These are phyloP conservation scores for Colletotrichum sp. DNA, from an alignment of 2,329 filamentous ascomycete species.

Conservation along the genomic window DNA sequence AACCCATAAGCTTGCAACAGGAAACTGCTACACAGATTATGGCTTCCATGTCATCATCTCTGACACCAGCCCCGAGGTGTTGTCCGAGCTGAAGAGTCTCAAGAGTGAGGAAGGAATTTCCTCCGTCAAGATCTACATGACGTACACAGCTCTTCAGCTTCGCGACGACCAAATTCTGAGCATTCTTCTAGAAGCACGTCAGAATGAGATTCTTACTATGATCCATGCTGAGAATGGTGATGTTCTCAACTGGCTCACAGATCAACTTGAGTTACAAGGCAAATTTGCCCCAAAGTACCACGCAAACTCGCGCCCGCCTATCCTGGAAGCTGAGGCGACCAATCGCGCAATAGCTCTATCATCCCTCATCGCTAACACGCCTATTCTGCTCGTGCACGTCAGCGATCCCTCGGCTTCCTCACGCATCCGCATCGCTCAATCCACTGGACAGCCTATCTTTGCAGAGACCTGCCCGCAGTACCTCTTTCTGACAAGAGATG, in stretches of 20 bases:
- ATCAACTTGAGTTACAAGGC: constrained; percentile 52
- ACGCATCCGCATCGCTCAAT: constrained; percentile 48
- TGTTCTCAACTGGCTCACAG: constrained; percentile 58
- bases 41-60: not conserved
- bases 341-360: constrained; percentile 55
- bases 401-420: constrained; percentile 49
- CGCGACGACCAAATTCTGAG: constrained; percentile 47
- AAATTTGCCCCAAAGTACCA: constrained; percentile 57
- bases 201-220: constrained; percentile 43
- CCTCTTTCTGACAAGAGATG: constrained; percentile 56
- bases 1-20: constrained; percentile 48
- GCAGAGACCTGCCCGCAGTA: constrained; percentile 64
- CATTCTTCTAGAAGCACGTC: constrained; percentile 50
- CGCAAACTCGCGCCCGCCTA: constrained; percentile 34
- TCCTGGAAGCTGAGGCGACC: constrained; percentile 52
- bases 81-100: not conserved
- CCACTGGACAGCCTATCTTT: constrained; percentile 50
- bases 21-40: constrained; percentile 47
- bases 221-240: constrained; percentile 61
- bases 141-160: constrained; percentile 53
- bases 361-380: constrained; percentile 50
- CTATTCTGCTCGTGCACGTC: constrained; percentile 59
- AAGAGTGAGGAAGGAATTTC: constrained; percentile 43
- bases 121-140: constrained; percentile 58
- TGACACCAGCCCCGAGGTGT: not conserved